Base-by-base conservation (phyloP, 352 stramenopile genomes). In the Thalassiosira oceanica region DNA sequence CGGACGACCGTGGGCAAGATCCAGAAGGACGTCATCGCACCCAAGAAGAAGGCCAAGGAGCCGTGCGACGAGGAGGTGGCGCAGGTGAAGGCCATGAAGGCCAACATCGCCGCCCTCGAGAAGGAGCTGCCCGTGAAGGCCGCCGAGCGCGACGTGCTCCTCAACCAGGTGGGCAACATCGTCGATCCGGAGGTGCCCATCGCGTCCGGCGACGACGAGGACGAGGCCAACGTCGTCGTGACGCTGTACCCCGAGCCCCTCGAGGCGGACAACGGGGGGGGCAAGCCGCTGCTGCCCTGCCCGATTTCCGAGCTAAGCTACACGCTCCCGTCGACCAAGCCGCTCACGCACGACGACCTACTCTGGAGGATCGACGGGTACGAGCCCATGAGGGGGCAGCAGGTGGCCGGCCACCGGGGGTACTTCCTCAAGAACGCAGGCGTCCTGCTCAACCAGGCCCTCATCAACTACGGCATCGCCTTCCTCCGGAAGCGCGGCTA, bases 341-440 rank as follows among this genome's bases (percentile, higher is more conserved):
- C 94, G 46, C 57, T 90, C 15, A 97, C 93, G 45, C 94, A 98
- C 78, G 93, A 97, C 80, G 93, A 98, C 76, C 87, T 99, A 39
- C 88, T 99, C 37, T 97, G 97, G 88, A 94, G 95, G 54, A 99
- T 99, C 74, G 96, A 97, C 51, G 97, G 97, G 16, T 99, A 99
- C 84, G 97, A 99, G 85, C 97, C 97, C 2, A 91, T 97, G 46
- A 89, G 95, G 37, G 97, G 97, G 51, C 92, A 96, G 44, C 75
- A 93, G 33, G 95, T 99, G 20, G 97, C 96, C 26, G 97, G 97
- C 44, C 96, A 99, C 81, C 93, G 97, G 36, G 96, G 92, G 11
- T 99, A 99, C 88, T 99, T 99, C 82, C 85, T 99, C 46, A 98
- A 95, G 51, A 97, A 97, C 80, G 95, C 94, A 27, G 97, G 96